Base-by-base conservation (phyloP, 139 green algal genomes). In the Pseudopediastrum boryanum region DNA sequence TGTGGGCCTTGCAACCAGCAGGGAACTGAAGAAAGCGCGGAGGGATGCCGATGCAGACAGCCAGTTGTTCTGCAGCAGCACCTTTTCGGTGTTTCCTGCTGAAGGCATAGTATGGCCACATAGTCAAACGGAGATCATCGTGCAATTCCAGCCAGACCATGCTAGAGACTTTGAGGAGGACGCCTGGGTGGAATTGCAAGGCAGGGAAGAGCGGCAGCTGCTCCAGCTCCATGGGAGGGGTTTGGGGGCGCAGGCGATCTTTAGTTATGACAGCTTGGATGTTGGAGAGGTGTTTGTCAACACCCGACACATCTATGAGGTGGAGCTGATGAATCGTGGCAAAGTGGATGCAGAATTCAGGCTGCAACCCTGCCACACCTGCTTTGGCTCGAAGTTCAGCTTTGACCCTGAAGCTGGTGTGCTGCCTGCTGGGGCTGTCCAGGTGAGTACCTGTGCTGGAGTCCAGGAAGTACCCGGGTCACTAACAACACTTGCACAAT, bases 271-370 rank as follows among this genome's bases (percentile, higher is more conserved):
- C 62, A 50, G 88, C 16, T 81, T 97, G 59, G 92, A 97, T 70
- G 83, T 97, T n/a, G 93, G 93, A 38, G 88, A 95, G 50, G 88
- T 85, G 0, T 96, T 89, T 78, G 82, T 92, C 48, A 91, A 94
- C 82, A 93, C 86, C 9, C 75, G 90, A 77, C 90, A 96, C 83
- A 66, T 41, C 5, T 88, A 90, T 35, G 87, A 93, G 82, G 86
- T 95, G 19, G 85, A 93, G 75, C 83, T 97, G 48, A 71, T 92
- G 74, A 97, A 97, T 81, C 75, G 83, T 48, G 85, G 87, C 64
- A 87, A 90, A 59, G 88, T 93, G 7, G 85, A 90, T 48, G 86
- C 86, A 41, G 71, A 89, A 8, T 92, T 76, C 59, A 39, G 31
- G 35, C 44, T 81, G 61, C 42, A 65, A 36, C 71, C 62, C 21